Conservation (phyloP, 192 early-diverging fungal genomes). For the Lunasporangiospora selenospora region DNA sequence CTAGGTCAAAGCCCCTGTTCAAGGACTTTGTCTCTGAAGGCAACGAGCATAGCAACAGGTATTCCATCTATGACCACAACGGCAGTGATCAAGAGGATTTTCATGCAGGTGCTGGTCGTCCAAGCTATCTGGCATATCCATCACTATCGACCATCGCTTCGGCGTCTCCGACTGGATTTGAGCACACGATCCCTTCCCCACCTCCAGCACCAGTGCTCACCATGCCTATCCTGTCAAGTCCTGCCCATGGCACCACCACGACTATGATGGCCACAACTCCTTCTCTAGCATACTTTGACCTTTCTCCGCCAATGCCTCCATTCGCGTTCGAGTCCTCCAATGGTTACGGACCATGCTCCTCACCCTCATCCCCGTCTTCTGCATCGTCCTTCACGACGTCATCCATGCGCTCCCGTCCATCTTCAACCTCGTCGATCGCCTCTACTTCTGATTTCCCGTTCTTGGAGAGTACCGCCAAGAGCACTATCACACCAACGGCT, state of each 20-base stretch:
- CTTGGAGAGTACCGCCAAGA: background rate
- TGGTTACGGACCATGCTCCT: background rate
- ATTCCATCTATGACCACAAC: too few relatives aligned
- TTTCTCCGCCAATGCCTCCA: conserved; percentile 7
- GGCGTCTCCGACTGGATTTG: too few relatives aligned
- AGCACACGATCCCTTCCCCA: too few relatives aligned
- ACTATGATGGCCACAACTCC: background rate
- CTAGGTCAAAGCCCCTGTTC: too few relatives aligned
- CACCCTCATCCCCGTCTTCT: conserved; percentile 9
- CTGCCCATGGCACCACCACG: background rate
- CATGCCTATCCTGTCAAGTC: background rate
- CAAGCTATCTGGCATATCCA: too few relatives aligned
- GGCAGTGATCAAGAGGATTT: too few relatives aligned
- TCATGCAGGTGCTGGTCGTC: too few relatives aligned
- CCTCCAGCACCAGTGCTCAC: background rate
- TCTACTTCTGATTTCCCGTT: background rate
- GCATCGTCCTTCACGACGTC: conserved; percentile 11
- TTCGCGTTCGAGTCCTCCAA: background rate
- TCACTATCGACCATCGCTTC: too few relatives aligned
- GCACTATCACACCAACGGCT: background rate
- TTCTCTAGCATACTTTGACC: conserved; percentile 8
- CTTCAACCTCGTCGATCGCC: conserved; percentile 10
- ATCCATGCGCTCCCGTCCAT: conserved; percentile 7
- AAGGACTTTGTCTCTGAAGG: too few relatives aligned
- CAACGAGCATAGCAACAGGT: too few relatives aligned